phyloP scores from a whole-genome alignment of 2,329 filamentous ascomycete species.

The Mycosphaerella sp. region DNA sequence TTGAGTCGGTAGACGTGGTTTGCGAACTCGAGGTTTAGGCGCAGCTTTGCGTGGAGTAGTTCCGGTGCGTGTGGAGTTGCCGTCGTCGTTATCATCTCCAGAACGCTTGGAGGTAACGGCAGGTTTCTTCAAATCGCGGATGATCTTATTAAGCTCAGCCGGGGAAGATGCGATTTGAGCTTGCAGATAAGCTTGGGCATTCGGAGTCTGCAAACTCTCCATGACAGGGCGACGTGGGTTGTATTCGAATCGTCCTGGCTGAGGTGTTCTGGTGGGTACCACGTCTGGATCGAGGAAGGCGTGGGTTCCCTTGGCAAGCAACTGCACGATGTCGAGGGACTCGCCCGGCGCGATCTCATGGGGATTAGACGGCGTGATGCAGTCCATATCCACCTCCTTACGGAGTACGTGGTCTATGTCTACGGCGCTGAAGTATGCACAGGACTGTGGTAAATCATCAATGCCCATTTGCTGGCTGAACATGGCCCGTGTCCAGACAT shows the following conservation, averaged over 20 bases:
- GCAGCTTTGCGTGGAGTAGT: constrained; percentile 6
- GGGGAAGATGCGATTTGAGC: constrained; percentile 78
- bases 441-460: constrained; percentile 85
- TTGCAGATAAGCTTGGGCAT: constrained; percentile 55
- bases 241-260: constrained; percentile 60
- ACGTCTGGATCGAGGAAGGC: constrained; percentile 64
- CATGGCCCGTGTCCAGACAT: constrained; percentile 96
- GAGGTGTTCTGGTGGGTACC: constrained; percentile 52
- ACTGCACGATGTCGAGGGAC: constrained; percentile 71
- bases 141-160: constrained; percentile 53
- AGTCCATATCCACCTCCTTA: constrained; percentile 98
- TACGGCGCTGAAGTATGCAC: constrained; percentile 91
- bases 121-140: constrained; percentile 17
- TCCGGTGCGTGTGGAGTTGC: background rate
- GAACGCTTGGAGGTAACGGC: constrained; percentile 3
- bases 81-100: constrained; percentile 5
- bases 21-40: constrained; percentile 2
- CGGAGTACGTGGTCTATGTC: constrained; percentile 94
- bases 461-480: constrained; percentile 97
- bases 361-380: constrained; percentile 80
- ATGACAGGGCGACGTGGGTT: constrained; percentile 70
- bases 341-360: constrained; percentile 76
- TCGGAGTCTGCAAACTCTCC: constrained; percentile 51
- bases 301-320: constrained; percentile 64
- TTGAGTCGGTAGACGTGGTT: background rate